Percentiles rank a stretch among this genome's conserved stretches.
These are phyloP conservation scores for Pneumocystis jirovecii DNA, from an alignment of 1,139 yeast genomes.

Conservation along the genomic window DNA sequence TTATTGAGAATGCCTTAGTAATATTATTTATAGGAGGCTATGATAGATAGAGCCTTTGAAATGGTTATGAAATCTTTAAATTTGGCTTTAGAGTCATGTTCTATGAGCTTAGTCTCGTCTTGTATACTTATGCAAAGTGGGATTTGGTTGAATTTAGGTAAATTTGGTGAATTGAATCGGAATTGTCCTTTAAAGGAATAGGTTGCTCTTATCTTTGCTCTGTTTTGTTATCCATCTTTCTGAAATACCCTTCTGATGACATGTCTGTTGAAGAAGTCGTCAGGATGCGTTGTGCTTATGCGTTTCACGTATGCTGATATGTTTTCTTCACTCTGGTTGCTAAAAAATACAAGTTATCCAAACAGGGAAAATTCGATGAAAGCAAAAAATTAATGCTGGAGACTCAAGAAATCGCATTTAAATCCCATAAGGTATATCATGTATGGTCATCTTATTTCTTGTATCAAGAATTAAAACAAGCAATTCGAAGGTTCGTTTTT, in stretches of 20 bases:
- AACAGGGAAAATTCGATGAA: slow-evolving; percentile 3
- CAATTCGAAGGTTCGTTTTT: slow-evolving; percentile 7
- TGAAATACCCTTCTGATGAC: neutral
- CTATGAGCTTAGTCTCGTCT: neutral
- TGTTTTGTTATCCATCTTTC: neutral
- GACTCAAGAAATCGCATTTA: neutral
- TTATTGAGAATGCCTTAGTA: neutral
- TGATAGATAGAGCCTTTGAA: neutral
- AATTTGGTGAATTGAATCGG: neutral
- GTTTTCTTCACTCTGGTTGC: neutral
- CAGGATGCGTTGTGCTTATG: slow-evolving; percentile 7
- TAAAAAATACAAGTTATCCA: neutral
- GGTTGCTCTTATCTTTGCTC: neutral
- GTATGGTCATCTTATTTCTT: slow-evolving; percentile 7
- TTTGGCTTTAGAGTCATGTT: neutral
- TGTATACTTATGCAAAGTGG: neutral
- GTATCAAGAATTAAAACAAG: slow-evolving; percentile 8
- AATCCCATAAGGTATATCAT: slow-evolving; percentile 4
- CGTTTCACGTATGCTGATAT: slow-evolving; percentile 3
- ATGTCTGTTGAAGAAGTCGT: neutral
- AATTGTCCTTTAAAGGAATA: neutral
- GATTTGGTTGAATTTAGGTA: neutral
- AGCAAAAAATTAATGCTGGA: neutral
- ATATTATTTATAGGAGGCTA: neutral
- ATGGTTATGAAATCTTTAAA: neutral